These are phyloP conservation scores for Oldenlandia corymbosa DNA, from an alignment of 257 asterid species.

Conservation along the genomic window DNA sequence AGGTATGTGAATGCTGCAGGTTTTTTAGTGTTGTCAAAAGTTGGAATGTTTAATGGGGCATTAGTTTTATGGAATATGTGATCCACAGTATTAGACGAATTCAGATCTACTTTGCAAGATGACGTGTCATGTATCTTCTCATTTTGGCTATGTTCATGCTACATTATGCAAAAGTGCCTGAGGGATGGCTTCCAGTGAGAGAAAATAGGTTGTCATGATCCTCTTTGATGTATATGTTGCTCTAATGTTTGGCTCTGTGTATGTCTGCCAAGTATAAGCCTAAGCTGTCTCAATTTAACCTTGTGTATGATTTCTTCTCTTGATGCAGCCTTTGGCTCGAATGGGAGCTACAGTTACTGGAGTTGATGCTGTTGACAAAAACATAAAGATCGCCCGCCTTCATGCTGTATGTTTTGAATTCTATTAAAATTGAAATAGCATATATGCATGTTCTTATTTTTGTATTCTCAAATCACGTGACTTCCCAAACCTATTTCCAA, in stretches of 20 bases:
- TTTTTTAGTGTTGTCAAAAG: neutral
- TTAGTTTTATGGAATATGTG: neutral
- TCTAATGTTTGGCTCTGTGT: neutral
- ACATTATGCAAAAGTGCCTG: neutral
- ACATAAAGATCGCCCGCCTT: constrained; percentile 72
- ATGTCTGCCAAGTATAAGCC: neutral
- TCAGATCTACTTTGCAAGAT: neutral
- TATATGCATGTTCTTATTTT: neutral
- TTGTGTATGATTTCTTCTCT: neutral
- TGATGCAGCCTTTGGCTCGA: constrained; percentile 81
- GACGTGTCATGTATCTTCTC: neutral
- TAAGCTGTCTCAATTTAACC: neutral
- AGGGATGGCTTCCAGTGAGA: neutral
- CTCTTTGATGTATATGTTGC: too few species aligned
- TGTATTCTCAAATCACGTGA: neutral
- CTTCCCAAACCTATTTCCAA: too few species aligned
- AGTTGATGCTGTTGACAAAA: constrained; percentile 92
- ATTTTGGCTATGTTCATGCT: too few species aligned
- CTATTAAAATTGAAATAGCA: neutral
- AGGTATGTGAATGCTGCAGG: constrained; percentile 46
- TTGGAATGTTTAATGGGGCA: too few species aligned
- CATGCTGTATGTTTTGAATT: constrained; percentile 60
- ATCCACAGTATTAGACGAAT: neutral
- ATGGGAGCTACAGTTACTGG: constrained; percentile 87
- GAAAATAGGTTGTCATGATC: neutral